Percentiles rank a stretch among this genome's conserved stretches.
phyloP scores from a whole-genome alignment of 176 grass and related monocot species.

The Guadua angustifolia region DNA sequence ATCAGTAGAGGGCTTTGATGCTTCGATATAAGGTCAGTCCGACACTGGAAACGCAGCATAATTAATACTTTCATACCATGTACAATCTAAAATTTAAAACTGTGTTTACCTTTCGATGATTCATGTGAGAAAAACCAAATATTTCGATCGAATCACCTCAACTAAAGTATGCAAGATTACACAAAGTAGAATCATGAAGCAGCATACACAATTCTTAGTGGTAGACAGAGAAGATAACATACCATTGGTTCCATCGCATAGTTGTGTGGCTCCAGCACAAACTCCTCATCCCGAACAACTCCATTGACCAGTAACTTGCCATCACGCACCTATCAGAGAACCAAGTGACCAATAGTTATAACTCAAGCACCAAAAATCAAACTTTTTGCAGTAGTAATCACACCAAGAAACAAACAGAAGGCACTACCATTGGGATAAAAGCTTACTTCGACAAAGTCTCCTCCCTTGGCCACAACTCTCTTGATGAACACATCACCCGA shows the following conservation, averaged over 20 bases:
- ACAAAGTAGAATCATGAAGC: not conserved
- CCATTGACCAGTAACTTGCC: slow-evolving; percentile 82
- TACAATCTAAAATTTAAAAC: not conserved
- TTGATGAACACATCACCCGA: slow-evolving; percentile 92
- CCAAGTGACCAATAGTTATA: slow-evolving; percentile 33
- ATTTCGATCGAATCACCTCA: not conserved
- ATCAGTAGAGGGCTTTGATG: not conserved
- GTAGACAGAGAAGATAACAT: slow-evolving; percentile 20
- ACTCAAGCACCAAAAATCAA: slow-evolving; percentile 18
- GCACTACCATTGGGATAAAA: slow-evolving; percentile 48
- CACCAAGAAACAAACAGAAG: slow-evolving; percentile 14
- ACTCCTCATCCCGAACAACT: slow-evolving; percentile 79
- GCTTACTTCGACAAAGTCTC: slow-evolving; percentile 90
- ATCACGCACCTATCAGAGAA: slow-evolving; percentile 72
- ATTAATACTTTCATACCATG: not conserved
- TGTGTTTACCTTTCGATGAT: not conserved
- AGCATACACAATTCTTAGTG: not conserved
- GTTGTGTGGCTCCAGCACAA: slow-evolving; percentile 80
- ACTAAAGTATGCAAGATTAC: not conserved
- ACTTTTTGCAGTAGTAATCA: slow-evolving; percentile 29
- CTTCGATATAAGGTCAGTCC: not conserved
- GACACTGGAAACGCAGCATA: not conserved
- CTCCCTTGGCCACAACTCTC: slow-evolving; percentile 91
- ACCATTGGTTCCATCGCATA: slow-evolving; percentile 80
- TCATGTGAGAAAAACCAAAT: not conserved